Conservation (phyloP, 75 land plant genomes). For the Azolla pinnata region DNA sequence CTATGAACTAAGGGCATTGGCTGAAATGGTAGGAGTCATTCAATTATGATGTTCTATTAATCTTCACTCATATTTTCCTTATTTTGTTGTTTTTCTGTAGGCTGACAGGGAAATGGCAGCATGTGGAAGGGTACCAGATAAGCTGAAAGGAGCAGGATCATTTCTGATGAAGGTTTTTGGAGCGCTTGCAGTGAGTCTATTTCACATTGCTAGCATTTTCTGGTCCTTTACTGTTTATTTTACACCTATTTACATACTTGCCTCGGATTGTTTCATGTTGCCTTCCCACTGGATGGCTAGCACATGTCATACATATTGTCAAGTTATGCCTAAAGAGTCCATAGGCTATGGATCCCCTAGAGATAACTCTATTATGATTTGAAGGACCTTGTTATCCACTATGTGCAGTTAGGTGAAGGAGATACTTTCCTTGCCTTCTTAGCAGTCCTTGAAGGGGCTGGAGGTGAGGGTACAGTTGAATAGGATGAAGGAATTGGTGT, state of each 20-base stretch:
- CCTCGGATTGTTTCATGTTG: too few species aligned
- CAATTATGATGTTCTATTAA: not conserved
- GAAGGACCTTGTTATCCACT: too few species aligned
- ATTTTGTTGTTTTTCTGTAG: slow-evolving; percentile 26
- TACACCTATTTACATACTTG: not conserved
- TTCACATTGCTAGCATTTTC: not conserved
- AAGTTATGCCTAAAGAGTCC: too few species aligned
- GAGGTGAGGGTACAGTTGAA: too few species aligned
- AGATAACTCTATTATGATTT: too few species aligned
- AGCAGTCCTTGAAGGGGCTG: too few species aligned
- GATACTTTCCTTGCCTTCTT: too few species aligned
- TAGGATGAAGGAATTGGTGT: too few species aligned
- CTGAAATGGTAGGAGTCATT: slow-evolving; percentile 61
- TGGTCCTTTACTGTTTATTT: not conserved
- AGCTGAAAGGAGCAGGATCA: slow-evolving; percentile 93
- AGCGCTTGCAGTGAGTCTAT: slow-evolving; percentile 67
- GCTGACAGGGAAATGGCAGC: slow-evolving; percentile 89
- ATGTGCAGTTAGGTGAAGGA: too few species aligned
- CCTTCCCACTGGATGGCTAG: too few species aligned
- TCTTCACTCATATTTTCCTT: not conserved
- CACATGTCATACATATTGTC: too few species aligned
- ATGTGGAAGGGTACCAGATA: slow-evolving; percentile 72
- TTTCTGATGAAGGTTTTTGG: slow-evolving; percentile 99
- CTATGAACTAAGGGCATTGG: slow-evolving; percentile 81
- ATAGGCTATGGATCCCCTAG: too few species aligned